phyloP scores from a whole-genome alignment of 1,284 basidiomycete genomes.

The Xerocomus nothofagi region DNA sequence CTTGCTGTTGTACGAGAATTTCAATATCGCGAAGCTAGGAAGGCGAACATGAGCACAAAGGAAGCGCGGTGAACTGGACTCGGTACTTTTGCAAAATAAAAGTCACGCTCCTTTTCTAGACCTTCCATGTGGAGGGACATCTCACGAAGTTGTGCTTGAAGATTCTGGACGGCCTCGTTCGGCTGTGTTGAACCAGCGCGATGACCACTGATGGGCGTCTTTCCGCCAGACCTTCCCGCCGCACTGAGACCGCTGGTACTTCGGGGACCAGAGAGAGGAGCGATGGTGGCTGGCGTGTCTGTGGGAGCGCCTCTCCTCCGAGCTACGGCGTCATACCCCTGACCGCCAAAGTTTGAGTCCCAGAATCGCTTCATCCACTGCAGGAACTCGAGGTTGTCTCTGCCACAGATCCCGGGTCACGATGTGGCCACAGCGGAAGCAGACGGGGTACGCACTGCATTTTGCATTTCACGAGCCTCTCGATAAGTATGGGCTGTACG shows the following conservation, averaged over 20 bases:
- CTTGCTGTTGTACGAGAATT: conserved; percentile 80
- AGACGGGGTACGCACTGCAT: conserved; percentile 78
- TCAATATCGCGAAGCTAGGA: conserved; percentile 90
- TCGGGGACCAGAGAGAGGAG: conserved; percentile 52
- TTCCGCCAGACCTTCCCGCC: conserved; percentile 54
- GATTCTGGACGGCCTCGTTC: conserved; percentile 58
- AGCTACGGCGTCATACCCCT: conserved; percentile 85
- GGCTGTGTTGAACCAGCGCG: conserved; percentile 60
- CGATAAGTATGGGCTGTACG: conserved; percentile 86
- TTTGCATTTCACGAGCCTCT: conserved; percentile 94
- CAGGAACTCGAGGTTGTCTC: conserved; percentile 97
- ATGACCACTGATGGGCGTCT: conserved; percentile 69
- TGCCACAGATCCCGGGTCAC: conserved; percentile 34
- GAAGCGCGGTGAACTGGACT: conserved; percentile 6
- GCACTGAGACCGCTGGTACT: conserved; percentile 40
- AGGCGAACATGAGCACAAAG: conserved; percentile 7
- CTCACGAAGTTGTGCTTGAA: conserved; percentile 82
- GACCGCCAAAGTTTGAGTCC: conserved; percentile 90
- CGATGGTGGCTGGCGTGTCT: conserved; percentile 77
- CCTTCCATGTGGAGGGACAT: conserved; percentile 83
- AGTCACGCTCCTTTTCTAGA: conserved; percentile 93
- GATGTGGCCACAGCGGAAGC: conserved; percentile 4
- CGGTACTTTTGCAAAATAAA: conserved; percentile 94
- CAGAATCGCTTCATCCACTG: conserved; percentile 98
- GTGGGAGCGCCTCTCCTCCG: conserved; percentile 75